Evolutionary conservation across 1,284 basidiomycete genomes (phyloP).

Genomic region (Ustilago tritici): DNA sequence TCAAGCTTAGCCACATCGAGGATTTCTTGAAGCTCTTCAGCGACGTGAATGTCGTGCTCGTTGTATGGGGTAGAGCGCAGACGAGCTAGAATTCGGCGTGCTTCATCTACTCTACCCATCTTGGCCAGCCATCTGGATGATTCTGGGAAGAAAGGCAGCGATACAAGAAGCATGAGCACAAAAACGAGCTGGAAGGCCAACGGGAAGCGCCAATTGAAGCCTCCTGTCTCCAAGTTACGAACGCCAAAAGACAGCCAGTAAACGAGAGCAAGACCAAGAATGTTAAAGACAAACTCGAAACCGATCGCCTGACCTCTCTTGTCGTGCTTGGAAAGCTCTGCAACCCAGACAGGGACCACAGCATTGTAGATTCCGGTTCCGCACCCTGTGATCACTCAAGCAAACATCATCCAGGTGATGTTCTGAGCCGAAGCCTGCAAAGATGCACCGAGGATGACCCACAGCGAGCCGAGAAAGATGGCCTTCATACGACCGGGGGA

Average conservation of each 20-base stretch:
- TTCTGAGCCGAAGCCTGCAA: slow-evolving; percentile 30
- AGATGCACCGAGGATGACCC: slow-evolving; percentile 26
- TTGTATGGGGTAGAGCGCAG: slow-evolving; percentile 24
- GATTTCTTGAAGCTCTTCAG: slow-evolving; percentile 26
- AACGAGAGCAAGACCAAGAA: slow-evolving; percentile 24
- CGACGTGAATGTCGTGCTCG: slow-evolving; percentile 26
- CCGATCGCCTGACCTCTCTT: slow-evolving; percentile 29
- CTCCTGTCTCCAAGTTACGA: slow-evolving; percentile 16
- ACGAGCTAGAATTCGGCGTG: slow-evolving; percentile 26
- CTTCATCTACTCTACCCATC: slow-evolving; percentile 40
- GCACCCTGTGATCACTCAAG: slow-evolving; percentile 8
- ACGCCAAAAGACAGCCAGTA: slow-evolving; percentile 37
- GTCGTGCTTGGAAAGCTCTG: slow-evolving; percentile 24
- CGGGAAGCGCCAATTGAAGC: slow-evolving; percentile 38
- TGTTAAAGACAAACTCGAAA: slow-evolving; percentile 32
- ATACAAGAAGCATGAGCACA: slow-evolving; percentile 19
- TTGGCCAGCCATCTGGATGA: slow-evolving; percentile 36
- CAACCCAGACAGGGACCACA: slow-evolving; percentile 26
- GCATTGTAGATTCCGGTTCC: slow-evolving; percentile 28
- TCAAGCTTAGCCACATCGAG: slow-evolving; percentile 26
- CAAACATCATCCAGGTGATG: slow-evolving; percentile 35
- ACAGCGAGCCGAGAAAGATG: slow-evolving; percentile 34
- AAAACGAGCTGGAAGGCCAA: slow-evolving; percentile 37
- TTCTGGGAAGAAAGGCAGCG: slow-evolving; percentile 37
- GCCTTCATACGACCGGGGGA: slow-evolving; percentile 29